These are phyloP conservation scores for Phaffomyces thermotolerans DNA, from an alignment of 805 yeast species.

Conservation along the genomic window DNA sequence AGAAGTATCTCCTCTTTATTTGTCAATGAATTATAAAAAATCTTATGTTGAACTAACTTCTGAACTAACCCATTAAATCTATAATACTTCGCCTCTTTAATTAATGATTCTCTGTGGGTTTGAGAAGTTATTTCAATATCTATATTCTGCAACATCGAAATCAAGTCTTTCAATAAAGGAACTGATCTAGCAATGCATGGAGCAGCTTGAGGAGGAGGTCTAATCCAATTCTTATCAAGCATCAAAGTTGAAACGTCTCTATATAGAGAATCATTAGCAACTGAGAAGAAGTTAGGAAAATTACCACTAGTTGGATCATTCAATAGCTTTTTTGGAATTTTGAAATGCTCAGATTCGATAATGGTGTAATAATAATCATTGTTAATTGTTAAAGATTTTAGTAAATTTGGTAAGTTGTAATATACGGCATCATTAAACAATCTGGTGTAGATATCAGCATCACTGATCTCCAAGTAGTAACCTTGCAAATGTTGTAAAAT, in stretches of 20 bases:
- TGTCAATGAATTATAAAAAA: slow-evolving; percentile 46
- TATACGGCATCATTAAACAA: slow-evolving; percentile 66
- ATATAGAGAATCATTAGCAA: slow-evolving; percentile 48
- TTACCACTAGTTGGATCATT: slow-evolving; percentile 48
- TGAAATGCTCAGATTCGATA: slow-evolving; percentile 55
- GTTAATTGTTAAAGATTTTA: slow-evolving; percentile 36
- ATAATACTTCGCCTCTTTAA: slow-evolving; percentile 71
- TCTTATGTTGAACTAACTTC: slow-evolving; percentile 44
- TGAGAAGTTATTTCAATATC: slow-evolving; percentile 40
- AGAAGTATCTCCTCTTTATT: slow-evolving; percentile 47
- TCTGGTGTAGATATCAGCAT: slow-evolving; percentile 55
- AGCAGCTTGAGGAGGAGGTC: slow-evolving; percentile 80
- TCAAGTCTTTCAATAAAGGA: slow-evolving; percentile 24
- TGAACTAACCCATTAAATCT: slow-evolving; percentile 73
- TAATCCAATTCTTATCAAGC: slow-evolving; percentile 35
- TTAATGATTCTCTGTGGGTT: slow-evolving; percentile 46
- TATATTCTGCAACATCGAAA: slow-evolving; percentile 52
- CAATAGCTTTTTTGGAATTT: slow-evolving; percentile 50
- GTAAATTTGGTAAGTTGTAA: slow-evolving; percentile 55
- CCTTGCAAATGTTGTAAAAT: slow-evolving; percentile 77
- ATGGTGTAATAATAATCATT: slow-evolving; percentile 45
- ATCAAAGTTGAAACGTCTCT: slow-evolving; percentile 40
- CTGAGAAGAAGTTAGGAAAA: slow-evolving; percentile 66
- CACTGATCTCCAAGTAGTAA: slow-evolving; percentile 53
- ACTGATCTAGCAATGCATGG: slow-evolving; percentile 28